phyloP scores from a whole-genome alignment of 2,329 filamentous ascomycete species.

The Fusarium neocosmosporiellum region DNA sequence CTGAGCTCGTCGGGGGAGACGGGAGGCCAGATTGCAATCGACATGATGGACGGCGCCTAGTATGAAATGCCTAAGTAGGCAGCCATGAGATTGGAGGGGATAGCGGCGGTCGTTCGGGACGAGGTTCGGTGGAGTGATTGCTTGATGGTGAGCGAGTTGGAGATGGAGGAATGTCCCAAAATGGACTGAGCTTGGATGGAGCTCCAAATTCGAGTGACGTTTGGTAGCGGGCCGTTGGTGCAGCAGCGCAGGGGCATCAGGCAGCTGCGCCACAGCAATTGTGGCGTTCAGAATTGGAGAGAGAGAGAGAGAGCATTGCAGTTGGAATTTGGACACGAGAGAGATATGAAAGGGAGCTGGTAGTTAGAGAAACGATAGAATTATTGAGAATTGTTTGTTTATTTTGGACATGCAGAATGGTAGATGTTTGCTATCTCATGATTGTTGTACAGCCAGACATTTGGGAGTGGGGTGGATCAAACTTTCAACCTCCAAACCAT shows the following conservation, averaged over 20 bases:
- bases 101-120: not conserved
- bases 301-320: not conserved
- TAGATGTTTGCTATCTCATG: not conserved
- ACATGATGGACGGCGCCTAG: conserved; percentile 56
- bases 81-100: conserved; percentile 39
- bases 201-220: conserved; percentile 35
- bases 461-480: not conserved
- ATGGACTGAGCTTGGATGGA: conserved; percentile 8
- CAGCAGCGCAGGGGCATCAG: conserved; percentile 3
- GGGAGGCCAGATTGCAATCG: conserved; percentile 69
- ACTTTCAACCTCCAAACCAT: not conserved
- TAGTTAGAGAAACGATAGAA: not conserved
- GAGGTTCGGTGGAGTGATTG: conserved; percentile 8
- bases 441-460: not conserved
- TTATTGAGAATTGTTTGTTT: not conserved
- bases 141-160: conserved; percentile 32
- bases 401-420: not conserved
- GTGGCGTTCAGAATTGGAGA: conserved; percentile 20
- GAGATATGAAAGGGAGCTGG: not conserved
- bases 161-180: conserved; percentile 30
- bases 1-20: conserved; percentile 63
- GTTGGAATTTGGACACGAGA: not conserved
- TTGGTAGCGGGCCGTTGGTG: conserved; percentile 16
- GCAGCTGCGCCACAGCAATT: conserved; percentile 26
- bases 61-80: conserved; percentile 26